A percentile compares a stretch with the other conserved stretches of the same genome.
Conservation (phyloP, 805 yeast genomes). For the Jamesozyma spencerorum region DNA sequence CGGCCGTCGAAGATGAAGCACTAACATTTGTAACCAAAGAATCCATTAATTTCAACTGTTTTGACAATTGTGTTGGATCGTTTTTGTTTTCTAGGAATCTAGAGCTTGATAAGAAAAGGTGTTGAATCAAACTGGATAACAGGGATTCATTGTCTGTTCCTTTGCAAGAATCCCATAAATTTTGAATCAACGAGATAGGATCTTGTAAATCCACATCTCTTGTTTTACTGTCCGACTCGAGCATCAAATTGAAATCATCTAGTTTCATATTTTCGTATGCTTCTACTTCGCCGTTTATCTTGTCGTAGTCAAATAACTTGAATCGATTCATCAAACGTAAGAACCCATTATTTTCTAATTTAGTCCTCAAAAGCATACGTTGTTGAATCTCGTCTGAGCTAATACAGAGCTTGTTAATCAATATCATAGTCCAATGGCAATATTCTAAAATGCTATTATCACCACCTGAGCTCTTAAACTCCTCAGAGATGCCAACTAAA, state of each 20-base stretch:
- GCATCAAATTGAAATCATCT: conserved; percentile 26
- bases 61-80: conserved; percentile 24
- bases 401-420: conserved; percentile 26
- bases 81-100: conserved; percentile 16
- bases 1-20: conserved; percentile 35
- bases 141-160: conserved; percentile 44
- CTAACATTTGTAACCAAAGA: conserved; percentile 63
- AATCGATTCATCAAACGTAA: conserved; percentile 35
- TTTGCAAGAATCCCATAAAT: conserved; percentile 41
- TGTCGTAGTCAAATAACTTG: conserved; percentile 49
- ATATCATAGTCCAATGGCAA: conserved; percentile 25
- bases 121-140: conserved; percentile 41
- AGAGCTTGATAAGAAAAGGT: conserved; percentile 26
- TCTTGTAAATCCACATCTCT: conserved; percentile 38
- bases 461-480: conserved; percentile 41
- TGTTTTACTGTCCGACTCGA: conserved; percentile 16
- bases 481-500: conserved; percentile 85
- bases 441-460: conserved; percentile 34
- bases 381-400: conserved; percentile 24
- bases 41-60: conserved; percentile 48
- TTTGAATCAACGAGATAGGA: conserved; percentile 61
- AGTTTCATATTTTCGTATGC: conserved; percentile 42
- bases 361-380: conserved; percentile 26
- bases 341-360: conserved; percentile 27
- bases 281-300: conserved; percentile 57